phyloP scores from a whole-genome alignment of 2,329 filamentous ascomycete species.

The Aspergillus fumigatus region DNA sequence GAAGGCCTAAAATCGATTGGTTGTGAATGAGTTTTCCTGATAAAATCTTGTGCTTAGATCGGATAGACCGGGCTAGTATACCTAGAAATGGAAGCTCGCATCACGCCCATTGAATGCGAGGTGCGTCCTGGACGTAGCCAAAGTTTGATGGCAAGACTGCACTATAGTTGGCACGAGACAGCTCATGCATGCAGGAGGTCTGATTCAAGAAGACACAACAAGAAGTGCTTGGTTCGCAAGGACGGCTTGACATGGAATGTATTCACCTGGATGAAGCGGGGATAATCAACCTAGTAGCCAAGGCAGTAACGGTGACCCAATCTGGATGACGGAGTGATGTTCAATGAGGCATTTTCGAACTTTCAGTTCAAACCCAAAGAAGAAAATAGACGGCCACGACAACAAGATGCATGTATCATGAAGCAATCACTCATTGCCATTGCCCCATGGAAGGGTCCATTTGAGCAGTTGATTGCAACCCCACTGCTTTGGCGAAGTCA shows the following conservation, averaged over 20 bases:
- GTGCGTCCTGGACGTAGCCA: slow-evolving; percentile 19
- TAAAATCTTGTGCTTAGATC: slow-evolving; percentile 10
- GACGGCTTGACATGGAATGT: slow-evolving; percentile 25
- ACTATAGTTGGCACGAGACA: slow-evolving; percentile 34
- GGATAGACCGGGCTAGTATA: slow-evolving; percentile 11
- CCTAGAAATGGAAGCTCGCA: slow-evolving; percentile 1
- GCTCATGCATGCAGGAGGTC: slow-evolving; percentile 30
- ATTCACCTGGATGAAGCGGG: slow-evolving; percentile 27
- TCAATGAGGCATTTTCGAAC: slow-evolving; percentile 36
- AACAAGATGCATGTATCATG: slow-evolving; percentile 35
- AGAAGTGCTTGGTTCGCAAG: slow-evolving; percentile 18
- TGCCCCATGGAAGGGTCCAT: slow-evolving; percentile 26
- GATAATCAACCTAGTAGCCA: slow-evolving; percentile 24
- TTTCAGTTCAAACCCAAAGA: slow-evolving; percentile 23
- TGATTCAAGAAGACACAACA: slow-evolving; percentile 24
- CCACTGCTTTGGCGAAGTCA: slow-evolving; percentile 27
- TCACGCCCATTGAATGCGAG: slow-evolving; percentile 18
- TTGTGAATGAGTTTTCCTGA: slow-evolving; percentile 11
- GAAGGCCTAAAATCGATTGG: slow-evolving; percentile 19
- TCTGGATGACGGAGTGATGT: slow-evolving; percentile 18
- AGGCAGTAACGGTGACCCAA: slow-evolving; percentile 27
- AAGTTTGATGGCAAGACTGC: slow-evolving; percentile 26
- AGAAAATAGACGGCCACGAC: slow-evolving; percentile 33
- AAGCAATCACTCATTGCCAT: slow-evolving; percentile 31
- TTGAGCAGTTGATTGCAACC: slow-evolving; percentile 31